Percentiles rank a stretch among this genome's conserved stretches.
Evolutionary conservation across 2,329 filamentous ascomycete genomes (phyloP).

Genomic region (Neocucurbitaria cava): DNA sequence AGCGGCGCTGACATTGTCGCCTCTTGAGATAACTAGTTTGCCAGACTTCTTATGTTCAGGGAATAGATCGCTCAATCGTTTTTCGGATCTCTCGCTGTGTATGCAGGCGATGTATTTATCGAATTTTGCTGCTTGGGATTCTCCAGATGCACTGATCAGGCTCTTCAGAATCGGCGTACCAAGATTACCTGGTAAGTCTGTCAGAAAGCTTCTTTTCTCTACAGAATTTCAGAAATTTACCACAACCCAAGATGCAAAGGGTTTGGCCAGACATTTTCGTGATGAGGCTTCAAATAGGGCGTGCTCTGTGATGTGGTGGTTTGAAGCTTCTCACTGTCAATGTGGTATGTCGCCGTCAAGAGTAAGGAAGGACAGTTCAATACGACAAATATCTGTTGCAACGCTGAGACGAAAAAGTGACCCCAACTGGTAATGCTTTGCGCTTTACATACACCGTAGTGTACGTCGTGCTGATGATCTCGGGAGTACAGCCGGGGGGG

Average conservation of each 20-base stretch:
- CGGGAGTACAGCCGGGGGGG: conserved; percentile 6
- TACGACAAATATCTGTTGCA: too few relatives aligned
- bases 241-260: conserved; percentile 40
- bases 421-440: background rate
- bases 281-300: too few relatives aligned
- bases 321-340: background rate
- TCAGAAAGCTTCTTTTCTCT: background rate
- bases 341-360: background rate
- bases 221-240: conserved; percentile 17
- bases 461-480: background rate
- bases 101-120: conserved; percentile 53
- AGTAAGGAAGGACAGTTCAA: too few relatives aligned
- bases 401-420: too few relatives aligned
- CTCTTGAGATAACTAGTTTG: conserved; percentile 43
- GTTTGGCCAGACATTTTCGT: conserved; percentile 20
- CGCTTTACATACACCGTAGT: background rate
- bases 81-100: conserved; percentile 47
- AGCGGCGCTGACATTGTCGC: conserved; percentile 47
- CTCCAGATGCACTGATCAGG: conserved; percentile 31
- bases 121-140: conserved; percentile 27
- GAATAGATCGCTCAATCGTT: conserved; percentile 44
- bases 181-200: conserved; percentile 44
- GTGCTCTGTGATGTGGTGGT: background rate
- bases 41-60: conserved; percentile 29
- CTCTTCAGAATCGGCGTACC: conserved; percentile 49